Percentiles rank a stretch among this genome's conserved stretches.
These are phyloP conservation scores for Didymella pomorum DNA, from an alignment of 2,329 filamentous ascomycete genomes.

Conservation along the genomic window DNA sequence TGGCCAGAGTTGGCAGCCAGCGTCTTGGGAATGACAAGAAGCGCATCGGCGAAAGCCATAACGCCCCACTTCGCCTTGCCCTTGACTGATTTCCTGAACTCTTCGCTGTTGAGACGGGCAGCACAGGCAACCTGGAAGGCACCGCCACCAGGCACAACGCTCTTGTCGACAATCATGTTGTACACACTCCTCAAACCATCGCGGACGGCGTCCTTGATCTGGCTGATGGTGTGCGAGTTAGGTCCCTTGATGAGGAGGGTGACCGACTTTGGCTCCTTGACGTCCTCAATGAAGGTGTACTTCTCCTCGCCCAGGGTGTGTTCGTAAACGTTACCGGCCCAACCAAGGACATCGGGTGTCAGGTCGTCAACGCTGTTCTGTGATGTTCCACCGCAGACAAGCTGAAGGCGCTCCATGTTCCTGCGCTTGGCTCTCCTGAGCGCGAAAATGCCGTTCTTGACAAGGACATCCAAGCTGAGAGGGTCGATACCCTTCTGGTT, in stretches of 20 bases:
- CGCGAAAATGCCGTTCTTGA: conserved; percentile 97
- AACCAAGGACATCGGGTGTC: conserved; percentile 85
- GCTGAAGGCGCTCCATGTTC: conserved; percentile 98
- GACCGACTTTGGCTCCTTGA: conserved; percentile 98
- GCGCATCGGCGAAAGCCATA: conserved; percentile 90
- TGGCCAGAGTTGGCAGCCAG: conserved; percentile 95
- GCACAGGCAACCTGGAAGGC: conserved; percentile 96
- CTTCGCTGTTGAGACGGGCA: conserved; percentile 83
- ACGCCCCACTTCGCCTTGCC: conserved; percentile 98
- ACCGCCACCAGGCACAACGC: conserved; percentile 91
- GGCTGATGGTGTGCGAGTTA: conserved; percentile 93
- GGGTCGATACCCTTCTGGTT: conserved; percentile 99
- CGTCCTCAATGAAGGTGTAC: conserved; percentile 97
- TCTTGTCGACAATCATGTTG: conserved; percentile 99
- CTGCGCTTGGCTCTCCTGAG: conserved; percentile 93
- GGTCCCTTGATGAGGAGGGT: conserved; percentile 98
- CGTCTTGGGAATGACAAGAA: conserved; percentile 96
- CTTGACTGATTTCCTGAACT: conserved; percentile 89
- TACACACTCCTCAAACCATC: conserved; percentile 96
- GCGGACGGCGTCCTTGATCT: conserved; percentile 94
- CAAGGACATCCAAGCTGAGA: conserved; percentile 90
- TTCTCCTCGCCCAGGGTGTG: conserved; percentile 98
- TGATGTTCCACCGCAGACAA: conserved; percentile 87
- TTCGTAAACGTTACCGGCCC: conserved; percentile 96
- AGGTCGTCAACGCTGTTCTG: conserved; percentile 98